A percentile compares a stretch with the other conserved stretches of the same genome.
Conservation (phyloP, 305 asterid species). For the Striga hermonthica region DNA sequence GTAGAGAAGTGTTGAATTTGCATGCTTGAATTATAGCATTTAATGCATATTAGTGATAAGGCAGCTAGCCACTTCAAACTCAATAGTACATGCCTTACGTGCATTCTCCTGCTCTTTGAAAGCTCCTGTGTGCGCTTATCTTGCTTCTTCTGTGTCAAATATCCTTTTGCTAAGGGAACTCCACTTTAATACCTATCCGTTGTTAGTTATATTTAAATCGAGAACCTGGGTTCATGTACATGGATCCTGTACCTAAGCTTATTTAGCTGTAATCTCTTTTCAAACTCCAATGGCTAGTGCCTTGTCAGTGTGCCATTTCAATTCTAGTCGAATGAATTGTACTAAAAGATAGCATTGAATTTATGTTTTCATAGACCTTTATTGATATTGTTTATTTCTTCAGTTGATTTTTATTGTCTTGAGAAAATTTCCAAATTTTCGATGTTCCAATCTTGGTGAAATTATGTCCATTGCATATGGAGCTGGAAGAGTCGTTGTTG, state of each 20-base stretch:
- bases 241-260: background rate
- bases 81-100: no score
- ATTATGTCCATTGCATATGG: background rate
- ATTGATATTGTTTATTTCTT: background rate
- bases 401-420: background rate
- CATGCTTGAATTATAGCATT: background rate
- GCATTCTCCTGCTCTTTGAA: no score
- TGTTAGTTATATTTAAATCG: no score
- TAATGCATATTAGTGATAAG: background rate
- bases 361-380: background rate
- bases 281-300: conserved; percentile 1
- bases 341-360: background rate
- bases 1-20: background rate
- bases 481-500: background rate
- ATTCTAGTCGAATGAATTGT: background rate
- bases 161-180: no score
- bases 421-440: background rate
- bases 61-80: no score
- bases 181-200: no score
- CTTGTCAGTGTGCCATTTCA: background rate
- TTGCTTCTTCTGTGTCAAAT: no score
- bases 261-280: background rate
- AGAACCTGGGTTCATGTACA: no score
- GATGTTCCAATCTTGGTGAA: background rate
- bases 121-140: no score